These are phyloP conservation scores for Amanita thiersii DNA, from an alignment of 768 basidiomycete genomes.

Conservation along the genomic window DNA sequence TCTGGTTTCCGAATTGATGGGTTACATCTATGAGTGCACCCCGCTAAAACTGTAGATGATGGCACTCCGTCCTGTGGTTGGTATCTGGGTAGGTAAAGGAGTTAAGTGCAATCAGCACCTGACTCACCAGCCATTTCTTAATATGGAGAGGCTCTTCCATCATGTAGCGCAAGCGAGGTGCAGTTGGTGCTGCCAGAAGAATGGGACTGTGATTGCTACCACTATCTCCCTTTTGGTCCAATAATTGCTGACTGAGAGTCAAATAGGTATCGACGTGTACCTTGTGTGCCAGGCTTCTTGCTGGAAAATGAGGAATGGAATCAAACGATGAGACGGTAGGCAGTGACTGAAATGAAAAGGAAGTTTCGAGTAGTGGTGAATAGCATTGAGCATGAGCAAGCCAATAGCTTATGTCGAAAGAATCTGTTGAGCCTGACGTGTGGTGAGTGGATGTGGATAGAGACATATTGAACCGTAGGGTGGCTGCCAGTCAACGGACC, in stretches of 20 bases:
- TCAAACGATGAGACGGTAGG: slow-evolving; percentile 7
- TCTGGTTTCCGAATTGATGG: slow-evolving; percentile 5
- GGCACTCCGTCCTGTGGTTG: slow-evolving; percentile 7
- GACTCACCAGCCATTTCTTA: slow-evolving; percentile 8
- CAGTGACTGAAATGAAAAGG: slow-evolving; percentile 5
- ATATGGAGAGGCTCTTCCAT: slow-evolving; percentile 6
- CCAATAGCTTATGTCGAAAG: slow-evolving; percentile 5
- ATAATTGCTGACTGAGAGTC: slow-evolving; percentile 9
- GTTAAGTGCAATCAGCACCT: slow-evolving; percentile 1
- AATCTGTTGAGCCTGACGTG: not conserved
- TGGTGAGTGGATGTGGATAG: too few species aligned
- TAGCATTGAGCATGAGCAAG: not conserved
- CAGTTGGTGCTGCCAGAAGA: slow-evolving; percentile 6
- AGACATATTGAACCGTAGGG: too few species aligned
- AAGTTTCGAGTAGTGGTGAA: not conserved
- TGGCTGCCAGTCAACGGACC: not conserved
- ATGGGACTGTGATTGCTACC: slow-evolving; percentile 1
- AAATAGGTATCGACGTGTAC: slow-evolving; percentile 10
- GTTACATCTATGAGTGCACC: not conserved
- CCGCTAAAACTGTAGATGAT: not conserved
- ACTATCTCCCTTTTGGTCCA: not conserved
- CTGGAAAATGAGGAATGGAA: slow-evolving; percentile 3
- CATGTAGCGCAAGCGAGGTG: slow-evolving; percentile 9
- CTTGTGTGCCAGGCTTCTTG: slow-evolving; percentile 2
- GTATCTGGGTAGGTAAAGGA: not conserved